Percentiles rank a stretch among this genome's conserved stretches.
Evolutionary conservation across 306 rosid species (phyloP).

Genomic region (Cucumis melo): DNA sequence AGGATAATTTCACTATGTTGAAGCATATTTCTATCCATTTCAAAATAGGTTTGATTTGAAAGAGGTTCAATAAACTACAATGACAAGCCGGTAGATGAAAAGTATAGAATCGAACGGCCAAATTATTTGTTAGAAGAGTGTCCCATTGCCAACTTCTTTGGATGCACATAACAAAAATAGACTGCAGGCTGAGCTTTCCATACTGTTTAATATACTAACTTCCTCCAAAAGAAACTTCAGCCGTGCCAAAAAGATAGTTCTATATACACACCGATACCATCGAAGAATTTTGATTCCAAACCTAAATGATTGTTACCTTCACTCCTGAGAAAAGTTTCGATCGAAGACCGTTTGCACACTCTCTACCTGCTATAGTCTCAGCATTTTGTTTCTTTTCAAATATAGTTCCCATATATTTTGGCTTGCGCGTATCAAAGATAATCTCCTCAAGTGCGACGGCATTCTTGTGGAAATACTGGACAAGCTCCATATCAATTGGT

Average conservation of each 20-base stretch:
- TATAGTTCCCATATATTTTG: neutral
- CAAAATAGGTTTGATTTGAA: too few relatives aligned
- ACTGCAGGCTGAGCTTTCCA: neutral
- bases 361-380: neutral
- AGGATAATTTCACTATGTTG: too few relatives aligned
- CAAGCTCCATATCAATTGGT: neutral
- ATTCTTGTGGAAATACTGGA: neutral
- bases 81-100: too few relatives aligned
- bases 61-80: too few relatives aligned
- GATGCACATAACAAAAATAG: neutral
- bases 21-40: too few relatives aligned
- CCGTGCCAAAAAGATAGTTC: neutral
- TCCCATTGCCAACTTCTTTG: neutral
- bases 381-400: neutral
- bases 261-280: neutral
- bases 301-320: neutral
- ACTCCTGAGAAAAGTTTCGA: neutral
- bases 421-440: neutral
- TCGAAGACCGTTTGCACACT: neutral
- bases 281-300: neutral
- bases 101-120: neutral
- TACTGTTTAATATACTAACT: neutral
- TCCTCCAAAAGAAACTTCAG: neutral
- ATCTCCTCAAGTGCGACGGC: slow-evolving; percentile 3
- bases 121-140: neutral